A percentile compares a stretch with the other conserved stretches of the same genome.
These are phyloP conservation scores for Chernovozyma aurita DNA, from an alignment of 1,139 yeast species.

Conservation along the genomic window DNA sequence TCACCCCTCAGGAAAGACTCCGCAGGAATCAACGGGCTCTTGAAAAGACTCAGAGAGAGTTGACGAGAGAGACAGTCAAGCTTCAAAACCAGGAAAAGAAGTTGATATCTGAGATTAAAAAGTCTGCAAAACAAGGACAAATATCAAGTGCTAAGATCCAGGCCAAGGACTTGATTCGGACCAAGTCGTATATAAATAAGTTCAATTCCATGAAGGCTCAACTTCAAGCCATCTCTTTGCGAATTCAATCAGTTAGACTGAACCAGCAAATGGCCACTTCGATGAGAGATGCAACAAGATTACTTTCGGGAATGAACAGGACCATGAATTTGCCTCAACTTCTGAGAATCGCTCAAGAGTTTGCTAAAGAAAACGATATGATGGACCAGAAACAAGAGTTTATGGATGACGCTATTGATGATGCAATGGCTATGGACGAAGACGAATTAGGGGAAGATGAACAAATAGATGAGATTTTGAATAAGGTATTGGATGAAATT, in stretches of 20 bases:
- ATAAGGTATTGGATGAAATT: conserved; percentile 90
- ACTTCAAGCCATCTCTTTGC: conserved; percentile 84
- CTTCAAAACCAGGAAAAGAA: conserved; percentile 90
- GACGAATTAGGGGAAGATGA: conserved; percentile 67
- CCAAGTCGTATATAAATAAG: conserved; percentile 76
- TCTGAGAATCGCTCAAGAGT: conserved; percentile 88
- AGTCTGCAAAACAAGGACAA: conserved; percentile 87
- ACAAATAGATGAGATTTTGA: conserved; percentile 89
- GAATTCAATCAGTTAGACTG: conserved; percentile 86
- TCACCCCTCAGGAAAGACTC: conserved; percentile 92
- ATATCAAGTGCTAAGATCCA: conserved; percentile 87
- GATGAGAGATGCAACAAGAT: conserved; percentile 91
- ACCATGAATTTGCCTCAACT: conserved; percentile 89
- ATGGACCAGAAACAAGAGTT: conserved; percentile 99
- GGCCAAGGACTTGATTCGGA: conserved; percentile 90
- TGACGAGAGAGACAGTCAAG: conserved; percentile 80
- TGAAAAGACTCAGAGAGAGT: conserved; percentile 90
- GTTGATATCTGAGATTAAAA: conserved; percentile 77
- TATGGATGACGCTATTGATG: conserved; percentile 98
- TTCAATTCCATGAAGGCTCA: conserved; percentile 94
- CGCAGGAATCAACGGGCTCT: conserved; percentile 93
- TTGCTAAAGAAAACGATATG: conserved; percentile 87
- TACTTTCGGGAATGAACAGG: conserved; percentile 81
- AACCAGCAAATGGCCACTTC: conserved; percentile 94
- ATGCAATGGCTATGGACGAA: conserved; percentile 83